phyloP scores from a whole-genome alignment of 2,329 filamentous ascomycete genomes.

The Penicillium sp. region DNA sequence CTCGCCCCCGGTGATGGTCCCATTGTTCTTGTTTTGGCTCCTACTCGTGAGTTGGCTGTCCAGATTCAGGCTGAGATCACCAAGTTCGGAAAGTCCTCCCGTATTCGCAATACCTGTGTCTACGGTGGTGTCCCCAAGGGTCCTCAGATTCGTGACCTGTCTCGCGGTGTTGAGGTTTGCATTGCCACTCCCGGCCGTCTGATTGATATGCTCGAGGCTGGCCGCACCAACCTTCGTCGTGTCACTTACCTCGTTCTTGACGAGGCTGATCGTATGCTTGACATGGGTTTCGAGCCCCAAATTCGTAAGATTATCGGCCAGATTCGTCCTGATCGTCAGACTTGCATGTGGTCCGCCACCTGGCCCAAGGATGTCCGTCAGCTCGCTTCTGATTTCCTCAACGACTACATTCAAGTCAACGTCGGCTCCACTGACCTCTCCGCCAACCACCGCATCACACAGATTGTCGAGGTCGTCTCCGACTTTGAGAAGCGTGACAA shows the following conservation, averaged over 20 bases:
- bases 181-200: constrained; percentile 97
- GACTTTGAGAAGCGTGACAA: constrained; percentile 97
- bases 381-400: constrained; percentile 84
- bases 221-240: constrained; percentile 95
- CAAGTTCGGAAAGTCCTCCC: constrained; percentile 97
- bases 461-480: constrained; percentile 92
- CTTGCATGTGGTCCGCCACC: constrained; percentile 99
- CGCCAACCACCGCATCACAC: constrained; percentile 96
- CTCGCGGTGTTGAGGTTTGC: constrained; percentile 94
- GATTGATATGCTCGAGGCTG: constrained; percentile 97
- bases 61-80: constrained; percentile 98
- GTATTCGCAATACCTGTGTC: constrained; percentile 97
- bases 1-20: constrained; percentile 92
- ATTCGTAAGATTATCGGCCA: constrained; percentile 98
- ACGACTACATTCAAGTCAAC: constrained; percentile 98
- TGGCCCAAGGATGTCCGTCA: constrained; percentile 98
- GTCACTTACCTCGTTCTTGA: constrained; percentile 98
- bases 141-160: constrained; percentile 90
- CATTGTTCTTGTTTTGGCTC: constrained; percentile 92
- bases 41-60: constrained; percentile 94
- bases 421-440: constrained; percentile 94
- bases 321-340: constrained; percentile 97
- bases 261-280: constrained; percentile 98
- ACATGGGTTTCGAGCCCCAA: constrained; percentile 99
- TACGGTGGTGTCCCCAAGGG: constrained; percentile 99